Conservation (phyloP, 257 asterid species). For the Solanum chmielewskii region DNA sequence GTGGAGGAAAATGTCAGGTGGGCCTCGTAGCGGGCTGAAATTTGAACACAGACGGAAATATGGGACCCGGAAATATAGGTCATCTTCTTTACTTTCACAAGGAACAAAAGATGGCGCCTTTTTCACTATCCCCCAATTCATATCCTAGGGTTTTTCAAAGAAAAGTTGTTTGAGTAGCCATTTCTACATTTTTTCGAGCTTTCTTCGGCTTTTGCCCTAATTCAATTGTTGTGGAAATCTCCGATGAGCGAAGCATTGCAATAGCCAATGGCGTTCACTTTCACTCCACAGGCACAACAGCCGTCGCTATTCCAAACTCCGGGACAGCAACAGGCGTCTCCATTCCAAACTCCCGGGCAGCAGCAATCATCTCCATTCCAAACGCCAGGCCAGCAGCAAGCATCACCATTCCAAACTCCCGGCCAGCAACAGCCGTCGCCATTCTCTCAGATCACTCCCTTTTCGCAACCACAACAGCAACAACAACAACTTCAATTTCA, state of each 20-base stretch:
- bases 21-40: background rate
- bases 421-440: conserved; percentile 20
- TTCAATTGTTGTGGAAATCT: background rate
- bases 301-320: conserved; percentile 29
- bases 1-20: background rate
- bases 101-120: conserved; percentile 32
- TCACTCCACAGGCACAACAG: conserved; percentile 42
- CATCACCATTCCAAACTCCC: conserved; percentile 14
- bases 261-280: conserved; percentile 48
- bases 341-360: conserved; percentile 22
- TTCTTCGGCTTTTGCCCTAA: background rate
- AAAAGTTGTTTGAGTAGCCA: background rate
- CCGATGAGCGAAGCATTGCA: background rate
- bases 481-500: conserved; percentile 26
- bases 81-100: background rate
- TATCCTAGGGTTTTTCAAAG: conserved; percentile 33
- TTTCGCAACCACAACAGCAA: conserved; percentile 12
- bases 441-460: conserved; percentile 13
- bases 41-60: background rate
- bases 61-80: background rate
- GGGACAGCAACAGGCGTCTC: conserved; percentile 19
- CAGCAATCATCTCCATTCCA: conserved; percentile 25
- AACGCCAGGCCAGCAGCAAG: conserved; percentile 13
- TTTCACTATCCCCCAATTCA: conserved; percentile 5
- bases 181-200: background rate